Evolutionary conservation across 2,329 filamentous ascomycete species (phyloP).

Genomic region (Epichloe bromicola): DNA sequence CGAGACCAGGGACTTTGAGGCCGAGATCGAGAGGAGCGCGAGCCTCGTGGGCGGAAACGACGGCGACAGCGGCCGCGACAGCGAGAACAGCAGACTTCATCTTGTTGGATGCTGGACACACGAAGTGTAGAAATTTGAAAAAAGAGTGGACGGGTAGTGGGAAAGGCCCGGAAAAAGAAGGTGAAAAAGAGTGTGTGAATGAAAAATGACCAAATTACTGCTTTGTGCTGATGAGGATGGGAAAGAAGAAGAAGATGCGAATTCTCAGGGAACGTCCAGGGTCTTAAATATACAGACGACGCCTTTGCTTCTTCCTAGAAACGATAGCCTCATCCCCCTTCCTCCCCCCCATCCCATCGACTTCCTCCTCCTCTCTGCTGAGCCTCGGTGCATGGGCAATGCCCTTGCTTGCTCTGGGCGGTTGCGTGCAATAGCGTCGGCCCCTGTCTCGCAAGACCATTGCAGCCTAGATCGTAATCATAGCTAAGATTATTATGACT

Average conservation of each 20-base stretch:
- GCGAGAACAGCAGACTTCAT: slow-evolving; percentile 15
- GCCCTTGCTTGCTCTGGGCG: background rate
- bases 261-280: slow-evolving; percentile 5
- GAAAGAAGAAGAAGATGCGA: background rate
- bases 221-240: slow-evolving; percentile 6
- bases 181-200: slow-evolving; percentile 6
- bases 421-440: background rate
- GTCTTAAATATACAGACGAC: slow-evolving; percentile 11
- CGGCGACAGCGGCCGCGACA: slow-evolving; percentile 8
- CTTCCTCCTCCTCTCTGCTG: background rate
- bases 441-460: slow-evolving; percentile 2
- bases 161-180: slow-evolving; percentile 10
- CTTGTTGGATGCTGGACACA: slow-evolving; percentile 4
- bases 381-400: slow-evolving; percentile 3
- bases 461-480: background rate
- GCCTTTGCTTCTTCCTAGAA: background rate
- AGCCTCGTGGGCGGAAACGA: slow-evolving; percentile 8
- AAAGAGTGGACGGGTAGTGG: slow-evolving; percentile 11
- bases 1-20: slow-evolving; percentile 1
- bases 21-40: slow-evolving; percentile 7
- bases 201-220: slow-evolving; percentile 4
- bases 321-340: background rate
- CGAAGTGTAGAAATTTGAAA: slow-evolving; percentile 1
- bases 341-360: background rate
- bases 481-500: background rate